Evolutionary conservation across 208 protist genomes (phyloP).

Genomic region (Lotmaria passim): DNA sequence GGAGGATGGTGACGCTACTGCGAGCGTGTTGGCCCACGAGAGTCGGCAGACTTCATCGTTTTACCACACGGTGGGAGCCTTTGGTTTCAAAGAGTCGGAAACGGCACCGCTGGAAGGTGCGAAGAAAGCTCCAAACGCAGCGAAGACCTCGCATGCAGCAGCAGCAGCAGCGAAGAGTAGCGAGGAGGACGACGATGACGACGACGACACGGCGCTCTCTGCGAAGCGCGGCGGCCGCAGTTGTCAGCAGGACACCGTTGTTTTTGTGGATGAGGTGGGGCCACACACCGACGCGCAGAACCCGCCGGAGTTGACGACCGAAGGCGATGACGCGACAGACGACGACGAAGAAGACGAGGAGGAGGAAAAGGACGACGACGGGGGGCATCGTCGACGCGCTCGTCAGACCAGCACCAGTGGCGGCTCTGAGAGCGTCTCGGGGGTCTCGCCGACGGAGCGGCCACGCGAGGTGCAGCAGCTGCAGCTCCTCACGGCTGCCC

Average conservation of each 20-base stretch:
- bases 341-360: slow-evolving; percentile 3
- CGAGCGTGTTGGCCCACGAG: neutral
- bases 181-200: slow-evolving; percentile 11
- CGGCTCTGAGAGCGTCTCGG: slow-evolving; percentile 7
- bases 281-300: neutral
- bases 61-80: slow-evolving; percentile 36
- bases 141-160: neutral
- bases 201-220: slow-evolving; percentile 14
- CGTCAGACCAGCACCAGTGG: slow-evolving; percentile 6
- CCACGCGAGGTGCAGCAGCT: slow-evolving; percentile 33
- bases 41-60: slow-evolving; percentile 34
- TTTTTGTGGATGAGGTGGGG: slow-evolving; percentile 1
- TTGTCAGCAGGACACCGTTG: slow-evolving; percentile 16
- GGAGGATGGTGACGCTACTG: slow-evolving; percentile 2
- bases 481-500: slow-evolving; percentile 29
- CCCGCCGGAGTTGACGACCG: neutral
- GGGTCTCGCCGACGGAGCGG: slow-evolving; percentile 16
- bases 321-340: neutral
- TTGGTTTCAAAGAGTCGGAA: slow-evolving; percentile 33
- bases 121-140: neutral
- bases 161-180: neutral
- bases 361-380: neutral
- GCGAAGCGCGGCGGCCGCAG: neutral
- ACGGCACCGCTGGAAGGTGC: neutral
- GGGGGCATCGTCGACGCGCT: neutral